Conservation (phyloP, 371 early-diverging fungal genomes). For the Fennellomyces sp. region DNA sequence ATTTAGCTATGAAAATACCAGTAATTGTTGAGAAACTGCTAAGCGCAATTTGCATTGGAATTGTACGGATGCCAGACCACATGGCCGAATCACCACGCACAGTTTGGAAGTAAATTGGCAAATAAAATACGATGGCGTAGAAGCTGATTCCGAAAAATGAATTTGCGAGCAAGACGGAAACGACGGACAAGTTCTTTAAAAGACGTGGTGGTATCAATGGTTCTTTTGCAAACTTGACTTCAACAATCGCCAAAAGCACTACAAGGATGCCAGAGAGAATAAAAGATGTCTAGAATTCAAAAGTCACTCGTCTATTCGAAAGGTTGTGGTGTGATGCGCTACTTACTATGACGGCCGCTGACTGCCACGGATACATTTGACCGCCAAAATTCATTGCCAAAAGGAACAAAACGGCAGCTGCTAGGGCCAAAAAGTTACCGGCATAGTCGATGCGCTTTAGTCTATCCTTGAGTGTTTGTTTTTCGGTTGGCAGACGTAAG, state of each 20-base stretch:
- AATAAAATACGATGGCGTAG: conserved; percentile 55
- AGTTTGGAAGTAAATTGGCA: conserved; percentile 83
- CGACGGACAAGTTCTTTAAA: conserved; percentile 52
- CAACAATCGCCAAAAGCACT: conserved; percentile 43
- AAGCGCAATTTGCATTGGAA: conserved; percentile 55
- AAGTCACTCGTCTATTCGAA: no score
- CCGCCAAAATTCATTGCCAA: conserved; percentile 56
- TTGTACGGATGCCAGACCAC: conserved; percentile 50
- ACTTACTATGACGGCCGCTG: conserved; percentile 58
- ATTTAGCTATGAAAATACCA: conserved; percentile 52
- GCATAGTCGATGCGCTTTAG: conserved; percentile 44
- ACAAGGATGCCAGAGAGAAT: conserved; percentile 47
- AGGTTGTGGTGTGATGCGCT: no score
- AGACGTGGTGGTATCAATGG: conserved; percentile 61
- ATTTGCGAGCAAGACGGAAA: conserved; percentile 43
- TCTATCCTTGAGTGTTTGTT: conserved; percentile 34
- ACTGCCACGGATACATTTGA: conserved; percentile 61
- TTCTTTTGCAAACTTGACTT: conserved; percentile 51
- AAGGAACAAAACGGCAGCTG: conserved; percentile 42
- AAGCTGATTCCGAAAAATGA: conserved; percentile 62
- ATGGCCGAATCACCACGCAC: conserved; percentile 59
- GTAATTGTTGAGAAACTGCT: conserved; percentile 32
- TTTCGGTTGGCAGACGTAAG: conserved; percentile 28
- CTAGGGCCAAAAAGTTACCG: conserved; percentile 42
- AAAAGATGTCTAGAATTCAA: conserved; percentile 34